Percentiles rank a stretch among this genome's conserved stretches.
Conservation (phyloP, 805 yeast genomes). For the Grigorovia humatica region DNA sequence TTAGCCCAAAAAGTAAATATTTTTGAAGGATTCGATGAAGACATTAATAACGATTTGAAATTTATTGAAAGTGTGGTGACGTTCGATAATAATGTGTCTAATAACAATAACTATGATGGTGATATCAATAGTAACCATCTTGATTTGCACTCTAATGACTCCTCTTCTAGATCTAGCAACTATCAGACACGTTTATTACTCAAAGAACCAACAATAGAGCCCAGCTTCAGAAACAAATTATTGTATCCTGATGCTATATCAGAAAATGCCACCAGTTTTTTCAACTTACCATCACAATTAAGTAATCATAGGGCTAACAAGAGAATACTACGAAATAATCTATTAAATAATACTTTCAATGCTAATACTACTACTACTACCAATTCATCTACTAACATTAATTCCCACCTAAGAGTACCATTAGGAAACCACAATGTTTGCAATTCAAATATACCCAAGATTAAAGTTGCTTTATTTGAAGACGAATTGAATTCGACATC, state of each 20-base stretch:
- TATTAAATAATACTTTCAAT: no score
- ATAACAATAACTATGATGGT: background rate
- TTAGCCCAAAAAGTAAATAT: slow-evolving; percentile 25
- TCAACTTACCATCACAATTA: background rate
- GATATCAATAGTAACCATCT: background rate
- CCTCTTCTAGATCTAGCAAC: background rate
- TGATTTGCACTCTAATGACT: background rate
- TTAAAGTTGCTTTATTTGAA: slow-evolving; percentile 18
- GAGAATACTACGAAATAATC: background rate
- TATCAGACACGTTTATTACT: background rate
- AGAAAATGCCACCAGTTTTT: background rate
- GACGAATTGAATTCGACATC: slow-evolving; percentile 21
- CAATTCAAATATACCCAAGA: slow-evolving; percentile 11
- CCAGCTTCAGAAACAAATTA: background rate
- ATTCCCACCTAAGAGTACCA: background rate
- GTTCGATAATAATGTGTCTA: slow-evolving; percentile 7
- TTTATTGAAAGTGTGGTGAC: slow-evolving; percentile 15
- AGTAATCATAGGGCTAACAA: background rate
- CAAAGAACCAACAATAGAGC: background rate
- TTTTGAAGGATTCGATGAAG: background rate
- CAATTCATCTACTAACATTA: background rate
- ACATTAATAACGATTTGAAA: background rate
- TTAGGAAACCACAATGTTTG: background rate
- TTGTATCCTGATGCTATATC: background rate
- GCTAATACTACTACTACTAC: background rate